phyloP scores from a whole-genome alignment of 805 yeast species.

The Candida boidinii region DNA sequence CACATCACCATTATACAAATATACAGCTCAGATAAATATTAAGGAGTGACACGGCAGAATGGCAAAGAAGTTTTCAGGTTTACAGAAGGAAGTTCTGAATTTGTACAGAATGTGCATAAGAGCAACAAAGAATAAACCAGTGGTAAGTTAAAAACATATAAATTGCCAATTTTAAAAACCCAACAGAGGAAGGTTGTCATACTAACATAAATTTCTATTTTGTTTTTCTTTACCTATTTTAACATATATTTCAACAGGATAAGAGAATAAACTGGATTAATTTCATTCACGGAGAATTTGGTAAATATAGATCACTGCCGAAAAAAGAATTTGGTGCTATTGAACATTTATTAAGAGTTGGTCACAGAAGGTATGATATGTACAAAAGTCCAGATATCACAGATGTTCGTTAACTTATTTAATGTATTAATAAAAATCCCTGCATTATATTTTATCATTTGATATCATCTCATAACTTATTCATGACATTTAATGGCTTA shows the following conservation, averaged over 20 bases:
- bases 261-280: constrained; percentile 23
- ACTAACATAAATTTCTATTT: constrained; percentile 1
- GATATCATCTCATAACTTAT: too few species aligned
- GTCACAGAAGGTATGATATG: constrained; percentile 64
- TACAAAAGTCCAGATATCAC: constrained; percentile 64
- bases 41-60: too few species aligned
- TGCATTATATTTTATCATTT: too few species aligned
- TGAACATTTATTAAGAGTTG: constrained; percentile 75
- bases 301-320: constrained; percentile 44
- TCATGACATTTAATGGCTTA: too few species aligned
- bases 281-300: constrained; percentile 46
- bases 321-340: constrained; percentile 79
- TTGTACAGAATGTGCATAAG: constrained; percentile 41
- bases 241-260: constrained; percentile 10
- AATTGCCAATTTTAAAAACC: too few species aligned
- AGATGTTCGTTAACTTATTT: constrained; percentile 38
- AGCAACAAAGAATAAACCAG: constrained; percentile 36
- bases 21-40: too few species aligned
- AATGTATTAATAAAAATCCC: neutral
- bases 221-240: too few species aligned
- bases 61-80: constrained; percentile 28
- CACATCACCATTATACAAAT: too few species aligned
- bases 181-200: constrained; percentile 18
- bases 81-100: constrained; percentile 43
- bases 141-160: too few species aligned